Conservation (phyloP, 2,329 filamentous ascomycete genomes). For the Colletotrichum falcatum region DNA sequence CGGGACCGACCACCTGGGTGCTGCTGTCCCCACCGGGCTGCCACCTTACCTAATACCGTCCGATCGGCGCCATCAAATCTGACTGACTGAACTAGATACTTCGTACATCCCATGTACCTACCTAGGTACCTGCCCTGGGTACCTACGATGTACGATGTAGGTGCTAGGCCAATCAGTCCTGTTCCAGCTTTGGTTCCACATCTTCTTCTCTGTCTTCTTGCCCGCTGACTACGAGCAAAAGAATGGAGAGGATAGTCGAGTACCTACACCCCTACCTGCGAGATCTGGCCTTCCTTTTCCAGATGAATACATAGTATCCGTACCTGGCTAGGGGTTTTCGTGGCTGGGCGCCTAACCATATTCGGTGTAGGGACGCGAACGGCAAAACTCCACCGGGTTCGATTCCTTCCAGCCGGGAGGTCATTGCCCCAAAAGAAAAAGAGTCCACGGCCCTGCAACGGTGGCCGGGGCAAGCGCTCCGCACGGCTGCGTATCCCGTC, state of each 20-base stretch:
- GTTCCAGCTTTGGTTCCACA: not conserved
- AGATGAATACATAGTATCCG: too few species aligned
- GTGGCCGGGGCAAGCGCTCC: slow-evolving; percentile 20
- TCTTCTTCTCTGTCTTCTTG: not conserved
- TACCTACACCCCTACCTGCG: not conserved
- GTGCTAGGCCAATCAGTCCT: not conserved
- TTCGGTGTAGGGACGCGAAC: slow-evolving; percentile 25
- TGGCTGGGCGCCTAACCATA: not conserved
- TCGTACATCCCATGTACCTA: too few species aligned
- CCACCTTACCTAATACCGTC: slow-evolving; percentile 35
- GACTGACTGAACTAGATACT: not conserved
- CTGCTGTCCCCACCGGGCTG: slow-evolving; percentile 12
- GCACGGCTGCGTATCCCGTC: slow-evolving; percentile 5
- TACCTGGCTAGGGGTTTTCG: not conserved
- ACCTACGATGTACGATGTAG: too few species aligned
- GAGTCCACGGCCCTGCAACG: slow-evolving; percentile 17
- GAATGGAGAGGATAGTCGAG: not conserved
- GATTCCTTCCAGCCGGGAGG: too few species aligned
- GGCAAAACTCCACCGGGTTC: not conserved
- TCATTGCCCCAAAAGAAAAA: not conserved
- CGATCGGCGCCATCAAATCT: slow-evolving; percentile 29
- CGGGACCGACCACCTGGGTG: slow-evolving; percentile 9
- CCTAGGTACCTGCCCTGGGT: too few species aligned
- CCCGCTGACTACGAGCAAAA: not conserved
- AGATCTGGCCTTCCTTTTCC: not conserved